A percentile compares a stretch with the other conserved stretches of the same genome.
phyloP scores from a whole-genome alignment of 1,284 basidiomycete species.

The Melanopsichium pennsylvanicum region DNA sequence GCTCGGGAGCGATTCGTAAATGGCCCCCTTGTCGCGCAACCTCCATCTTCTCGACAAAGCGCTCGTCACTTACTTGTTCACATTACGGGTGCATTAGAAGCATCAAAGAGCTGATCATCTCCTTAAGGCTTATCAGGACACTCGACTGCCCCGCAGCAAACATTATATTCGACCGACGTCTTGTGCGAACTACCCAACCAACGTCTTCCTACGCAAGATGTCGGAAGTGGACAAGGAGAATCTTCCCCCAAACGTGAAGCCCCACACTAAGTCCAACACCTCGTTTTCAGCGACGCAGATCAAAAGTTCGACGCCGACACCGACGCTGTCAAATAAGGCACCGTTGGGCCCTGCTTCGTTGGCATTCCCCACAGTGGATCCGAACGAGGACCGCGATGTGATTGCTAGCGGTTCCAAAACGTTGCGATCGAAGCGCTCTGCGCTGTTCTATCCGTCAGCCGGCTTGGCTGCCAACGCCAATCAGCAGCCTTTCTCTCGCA shows the following conservation, averaged over 20 bases:
- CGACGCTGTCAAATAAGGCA: not conserved
- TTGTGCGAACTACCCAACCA: too few species aligned
- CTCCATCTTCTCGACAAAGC: not conserved
- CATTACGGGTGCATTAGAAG: too few species aligned
- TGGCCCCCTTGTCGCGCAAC: too few species aligned
- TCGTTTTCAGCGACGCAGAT: too few species aligned
- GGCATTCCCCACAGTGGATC: slow-evolving; percentile 28
- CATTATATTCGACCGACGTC: too few species aligned
- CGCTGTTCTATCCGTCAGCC: slow-evolving; percentile 45
- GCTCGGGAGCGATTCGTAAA: too few species aligned
- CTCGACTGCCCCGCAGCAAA: too few species aligned
- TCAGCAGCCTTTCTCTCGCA: slow-evolving; percentile 50
- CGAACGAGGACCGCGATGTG: slow-evolving; percentile 27
- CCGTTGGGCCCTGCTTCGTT: not conserved
- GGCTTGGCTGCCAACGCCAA: slow-evolving; percentile 42
- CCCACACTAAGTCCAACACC: too few species aligned
- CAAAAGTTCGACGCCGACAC: not conserved
- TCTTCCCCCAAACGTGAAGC: not conserved
- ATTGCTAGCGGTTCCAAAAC: slow-evolving; percentile 33
- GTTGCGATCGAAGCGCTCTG: slow-evolving; percentile 20
- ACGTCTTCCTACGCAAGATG: slow-evolving; percentile 5
- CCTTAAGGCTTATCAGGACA: too few species aligned
- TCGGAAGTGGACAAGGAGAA: slow-evolving; percentile 30
- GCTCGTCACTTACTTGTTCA: too few species aligned
- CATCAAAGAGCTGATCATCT: too few species aligned